Conservation (phyloP, 306 rosid genomes). For the Medicago arabica region DNA sequence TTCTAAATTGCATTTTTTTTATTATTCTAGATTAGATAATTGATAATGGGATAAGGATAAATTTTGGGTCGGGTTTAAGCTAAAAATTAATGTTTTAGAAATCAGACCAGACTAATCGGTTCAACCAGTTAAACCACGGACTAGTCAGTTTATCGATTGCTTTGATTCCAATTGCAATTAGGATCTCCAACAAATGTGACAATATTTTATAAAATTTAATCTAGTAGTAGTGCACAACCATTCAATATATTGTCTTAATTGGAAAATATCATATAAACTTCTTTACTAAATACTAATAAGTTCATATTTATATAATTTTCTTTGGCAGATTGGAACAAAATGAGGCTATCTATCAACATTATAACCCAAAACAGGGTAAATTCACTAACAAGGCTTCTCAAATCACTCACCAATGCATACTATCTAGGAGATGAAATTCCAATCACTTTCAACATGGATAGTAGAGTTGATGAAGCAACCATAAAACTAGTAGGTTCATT, state of each 20-base stretch:
- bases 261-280: no score
- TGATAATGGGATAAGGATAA: background rate
- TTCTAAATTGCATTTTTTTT: background rate
- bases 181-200: background rate
- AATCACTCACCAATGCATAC: conserved; percentile 79
- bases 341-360: conserved; percentile 79
- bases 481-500: conserved; percentile 67
- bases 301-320: conserved; percentile 1
- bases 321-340: conserved; percentile 83
- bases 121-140: background rate
- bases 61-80: no score
- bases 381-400: conserved; percentile 83
- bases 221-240: background rate
- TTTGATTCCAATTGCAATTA: background rate
- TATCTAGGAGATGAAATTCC: conserved; percentile 88
- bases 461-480: conserved; percentile 86
- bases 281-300: no score
- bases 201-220: background rate
- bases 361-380: conserved; percentile 81
- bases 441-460: conserved; percentile 90
- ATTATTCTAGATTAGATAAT: background rate
- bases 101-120: no score
- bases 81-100: no score
- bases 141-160: background rate
- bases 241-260: background rate